Conservation (phyloP, 2,329 filamentous ascomycete species). For the Aspergillus sp. region DNA sequence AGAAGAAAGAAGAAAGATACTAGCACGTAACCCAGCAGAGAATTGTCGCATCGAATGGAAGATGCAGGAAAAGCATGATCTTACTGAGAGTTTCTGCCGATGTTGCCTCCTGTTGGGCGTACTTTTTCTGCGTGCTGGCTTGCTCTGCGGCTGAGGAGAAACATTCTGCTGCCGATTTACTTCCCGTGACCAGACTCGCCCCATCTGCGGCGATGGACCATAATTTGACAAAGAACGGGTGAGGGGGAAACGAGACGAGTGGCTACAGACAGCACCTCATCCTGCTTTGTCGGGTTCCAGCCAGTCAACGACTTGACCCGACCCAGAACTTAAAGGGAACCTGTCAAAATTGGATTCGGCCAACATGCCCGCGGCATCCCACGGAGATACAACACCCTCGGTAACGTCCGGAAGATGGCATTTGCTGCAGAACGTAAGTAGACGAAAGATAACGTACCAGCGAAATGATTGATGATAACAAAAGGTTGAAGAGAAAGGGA, state of each 20-base stretch:
- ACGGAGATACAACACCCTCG: not conserved
- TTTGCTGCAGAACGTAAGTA: not conserved
- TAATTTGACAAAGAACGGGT: conserved; percentile 5
- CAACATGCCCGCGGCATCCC: not conserved
- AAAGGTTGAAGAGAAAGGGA: not conserved
- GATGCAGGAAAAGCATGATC: not conserved
- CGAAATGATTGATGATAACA: not conserved
- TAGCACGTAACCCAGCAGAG: not conserved
- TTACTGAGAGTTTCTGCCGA: not conserved
- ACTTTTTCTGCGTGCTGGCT: not conserved
- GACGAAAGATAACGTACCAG: not conserved
- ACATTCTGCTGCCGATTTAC: not conserved
- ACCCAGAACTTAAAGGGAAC: too few relatives aligned
- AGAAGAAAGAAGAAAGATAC: not conserved
- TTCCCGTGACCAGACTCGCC: not conserved
- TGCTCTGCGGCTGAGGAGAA: not conserved
- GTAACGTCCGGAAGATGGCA: not conserved
- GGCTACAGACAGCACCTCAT: not conserved
- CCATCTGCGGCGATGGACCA: not conserved
- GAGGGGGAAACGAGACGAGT: not conserved
- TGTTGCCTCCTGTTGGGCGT: not conserved
- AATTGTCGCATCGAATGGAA: not conserved
- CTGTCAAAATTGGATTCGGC: not conserved
- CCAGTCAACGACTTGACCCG: not conserved
- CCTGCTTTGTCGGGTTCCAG: not conserved